Conservation (phyloP, 805 yeast species). For the Wickerhamiella kurtzmanii region DNA sequence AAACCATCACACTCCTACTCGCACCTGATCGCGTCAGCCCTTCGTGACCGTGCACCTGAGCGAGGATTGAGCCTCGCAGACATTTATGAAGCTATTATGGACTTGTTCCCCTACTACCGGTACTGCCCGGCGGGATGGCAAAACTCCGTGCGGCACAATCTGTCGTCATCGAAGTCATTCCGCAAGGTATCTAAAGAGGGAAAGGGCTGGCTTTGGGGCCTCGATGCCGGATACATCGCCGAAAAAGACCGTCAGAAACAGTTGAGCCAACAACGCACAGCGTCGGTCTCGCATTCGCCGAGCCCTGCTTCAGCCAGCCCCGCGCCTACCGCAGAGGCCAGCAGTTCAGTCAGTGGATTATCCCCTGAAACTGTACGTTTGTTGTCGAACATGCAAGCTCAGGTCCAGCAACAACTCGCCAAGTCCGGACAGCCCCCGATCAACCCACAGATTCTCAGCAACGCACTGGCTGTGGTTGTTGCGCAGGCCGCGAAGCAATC, state of each 20-base stretch:
- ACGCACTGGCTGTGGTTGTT: constrained; percentile 84
- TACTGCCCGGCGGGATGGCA: constrained; percentile 99
- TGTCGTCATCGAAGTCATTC: constrained; percentile 76
- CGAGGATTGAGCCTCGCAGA: constrained; percentile 74
- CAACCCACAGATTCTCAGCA: constrained; percentile 73
- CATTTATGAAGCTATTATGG: constrained; percentile 75
- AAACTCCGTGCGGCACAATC: constrained; percentile 78
- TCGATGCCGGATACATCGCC: constrained; percentile 71
- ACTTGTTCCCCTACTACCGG: constrained; percentile 76
- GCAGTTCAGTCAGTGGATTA: constrained; percentile 21
- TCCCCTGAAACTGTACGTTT: constrained; percentile 58
- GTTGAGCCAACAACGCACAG: constrained; percentile 26
- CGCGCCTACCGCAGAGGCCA: constrained; percentile 16
- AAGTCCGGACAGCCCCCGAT: constrained; percentile 55
- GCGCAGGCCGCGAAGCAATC: constrained; percentile 73
- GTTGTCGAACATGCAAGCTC: constrained; percentile 72
- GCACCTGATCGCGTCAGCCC: constrained; percentile 63
- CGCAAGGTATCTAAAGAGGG: constrained; percentile 70
- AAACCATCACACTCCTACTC: constrained; percentile 80
- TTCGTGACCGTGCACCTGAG: constrained; percentile 46
- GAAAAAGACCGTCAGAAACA: constrained; percentile 68
- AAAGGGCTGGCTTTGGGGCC: constrained; percentile 91
- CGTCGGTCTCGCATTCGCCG: constrained; percentile 20
- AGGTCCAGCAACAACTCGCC: constrained; percentile 64
- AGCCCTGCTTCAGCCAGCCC: constrained; percentile 15